Percentiles rank a stretch among this genome's conserved stretches.
Conservation (phyloP, 441 rosid genomes). For the Raphanus hybrid region DNA sequence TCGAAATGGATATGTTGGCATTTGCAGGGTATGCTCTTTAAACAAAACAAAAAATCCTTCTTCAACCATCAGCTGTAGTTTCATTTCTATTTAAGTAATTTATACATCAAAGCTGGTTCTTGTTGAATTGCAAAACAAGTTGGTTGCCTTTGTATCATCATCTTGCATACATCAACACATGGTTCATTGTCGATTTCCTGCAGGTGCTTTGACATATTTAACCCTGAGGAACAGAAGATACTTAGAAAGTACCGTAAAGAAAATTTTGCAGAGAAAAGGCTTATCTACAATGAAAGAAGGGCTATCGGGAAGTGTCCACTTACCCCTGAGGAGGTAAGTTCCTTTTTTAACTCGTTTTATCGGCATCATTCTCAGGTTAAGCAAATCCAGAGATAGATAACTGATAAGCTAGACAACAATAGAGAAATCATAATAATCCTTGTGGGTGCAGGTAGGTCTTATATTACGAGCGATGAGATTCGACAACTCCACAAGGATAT, state of each 20-base stretch:
- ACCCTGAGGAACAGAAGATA: constrained; percentile 69
- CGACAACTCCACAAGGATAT: constrained; percentile 85
- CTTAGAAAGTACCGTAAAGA: constrained; percentile 79
- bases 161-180: constrained; percentile 22
- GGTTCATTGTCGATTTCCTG: constrained; percentile 10
- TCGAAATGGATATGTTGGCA: constrained; percentile 99
- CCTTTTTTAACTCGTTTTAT: too few relatives aligned
- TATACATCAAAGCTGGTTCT: constrained; percentile 7
- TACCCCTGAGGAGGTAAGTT: constrained; percentile 72
- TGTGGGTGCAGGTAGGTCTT: constrained; percentile 82
- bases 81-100: constrained; percentile 19
- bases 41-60: constrained; percentile 12
- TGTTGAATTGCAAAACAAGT: constrained; percentile 15
- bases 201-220: constrained; percentile 96
- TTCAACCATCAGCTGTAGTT: constrained; percentile 4
- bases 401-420: background rate
- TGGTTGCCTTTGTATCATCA: constrained; percentile 20
- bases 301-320: constrained; percentile 96
- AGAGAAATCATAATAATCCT: constrained; percentile 26
- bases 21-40: constrained; percentile 84
- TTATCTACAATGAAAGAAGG: constrained; percentile 79
- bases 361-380: constrained; percentile 15
- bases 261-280: constrained; percentile 81
- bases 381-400: background rate
- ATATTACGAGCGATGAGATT: constrained; percentile 86